These are phyloP conservation scores for Tephrocybe rancida DNA, from an alignment of 768 basidiomycete genomes.

Conservation along the genomic window DNA sequence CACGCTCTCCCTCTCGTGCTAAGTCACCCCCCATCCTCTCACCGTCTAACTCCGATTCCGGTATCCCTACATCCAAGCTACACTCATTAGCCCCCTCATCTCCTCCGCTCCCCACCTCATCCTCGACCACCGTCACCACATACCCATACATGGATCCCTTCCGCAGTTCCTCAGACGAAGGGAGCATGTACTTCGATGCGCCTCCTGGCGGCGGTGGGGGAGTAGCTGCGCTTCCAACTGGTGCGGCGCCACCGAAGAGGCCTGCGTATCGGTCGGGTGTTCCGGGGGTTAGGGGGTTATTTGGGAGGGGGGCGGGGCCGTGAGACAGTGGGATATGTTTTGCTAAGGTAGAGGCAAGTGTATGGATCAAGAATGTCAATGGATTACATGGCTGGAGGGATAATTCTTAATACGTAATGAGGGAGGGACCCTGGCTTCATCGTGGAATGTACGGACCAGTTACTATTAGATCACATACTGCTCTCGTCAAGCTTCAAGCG, in stretches of 20 bases:
- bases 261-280: neutral
- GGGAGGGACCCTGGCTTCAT: too few relatives aligned
- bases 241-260: too few relatives aligned
- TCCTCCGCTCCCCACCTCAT: neutral
- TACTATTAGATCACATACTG: too few relatives aligned
- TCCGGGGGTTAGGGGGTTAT: neutral
- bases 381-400: too few relatives aligned
- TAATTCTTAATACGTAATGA: too few relatives aligned
- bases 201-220: neutral
- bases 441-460: too few relatives aligned
- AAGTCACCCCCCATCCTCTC: neutral
- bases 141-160: neutral
- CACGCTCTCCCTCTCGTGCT: neutral
- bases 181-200: neutral
- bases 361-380: too few relatives aligned
- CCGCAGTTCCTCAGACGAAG: neutral
- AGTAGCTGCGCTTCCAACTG: too few relatives aligned
- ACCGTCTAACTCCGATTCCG: neutral
- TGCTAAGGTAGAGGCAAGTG: too few relatives aligned
- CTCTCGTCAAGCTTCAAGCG: too few relatives aligned
- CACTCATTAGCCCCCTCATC: neutral
- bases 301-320: neutral
- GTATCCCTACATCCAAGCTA: neutral
- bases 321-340: too few relatives aligned
- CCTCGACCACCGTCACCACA: neutral